phyloP scores from a whole-genome alignment of 1,139 yeast genomes.

The Saccharomyces hybrid region DNA sequence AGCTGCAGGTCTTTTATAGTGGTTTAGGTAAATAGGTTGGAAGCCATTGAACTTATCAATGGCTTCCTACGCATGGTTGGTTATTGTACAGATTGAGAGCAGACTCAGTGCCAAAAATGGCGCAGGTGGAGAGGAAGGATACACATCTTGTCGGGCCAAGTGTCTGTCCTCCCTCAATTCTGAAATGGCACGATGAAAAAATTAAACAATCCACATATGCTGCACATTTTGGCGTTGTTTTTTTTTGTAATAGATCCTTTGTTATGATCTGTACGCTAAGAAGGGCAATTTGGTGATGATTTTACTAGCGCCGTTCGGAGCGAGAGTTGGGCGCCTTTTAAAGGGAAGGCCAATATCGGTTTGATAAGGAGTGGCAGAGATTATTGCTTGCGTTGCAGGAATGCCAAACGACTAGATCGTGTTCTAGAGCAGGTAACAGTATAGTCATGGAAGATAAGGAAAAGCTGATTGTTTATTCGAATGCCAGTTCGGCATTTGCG shows the following conservation, averaged over 20 bases:
- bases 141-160: neutral
- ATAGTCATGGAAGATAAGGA: neutral
- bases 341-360: neutral
- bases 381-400: too few relatives aligned
- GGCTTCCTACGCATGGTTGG: neutral
- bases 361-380: neutral
- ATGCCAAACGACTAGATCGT: too few relatives aligned
- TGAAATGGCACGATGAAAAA: neutral
- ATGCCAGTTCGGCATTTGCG: constrained; percentile 8
- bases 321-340: neutral
- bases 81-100: neutral
- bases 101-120: neutral
- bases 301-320: neutral
- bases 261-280: neutral
- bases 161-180: neutral
- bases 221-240: neutral
- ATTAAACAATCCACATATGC: neutral
- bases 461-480: neutral
- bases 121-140: neutral
- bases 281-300: neutral
- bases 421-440: too few relatives aligned
- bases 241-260: neutral
- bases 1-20: neutral
- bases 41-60: neutral
- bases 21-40: neutral